These are phyloP conservation scores for Aspergillus egyptiacus DNA, from an alignment of 495 filamentous ascomycete genomes.

Conservation along the genomic window DNA sequence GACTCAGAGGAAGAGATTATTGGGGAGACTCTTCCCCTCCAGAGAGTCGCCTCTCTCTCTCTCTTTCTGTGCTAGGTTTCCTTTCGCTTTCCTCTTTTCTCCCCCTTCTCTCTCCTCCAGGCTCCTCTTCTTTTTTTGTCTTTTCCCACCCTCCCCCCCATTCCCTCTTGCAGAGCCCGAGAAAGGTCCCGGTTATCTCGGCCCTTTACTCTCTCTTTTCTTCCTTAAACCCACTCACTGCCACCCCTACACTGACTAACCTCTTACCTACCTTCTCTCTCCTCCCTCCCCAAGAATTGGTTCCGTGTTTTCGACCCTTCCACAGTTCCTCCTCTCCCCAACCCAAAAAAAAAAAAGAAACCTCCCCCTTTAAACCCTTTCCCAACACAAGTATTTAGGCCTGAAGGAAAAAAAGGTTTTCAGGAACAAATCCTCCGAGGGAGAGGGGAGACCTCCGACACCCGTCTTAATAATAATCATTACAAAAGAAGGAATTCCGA, in stretches of 20 bases:
- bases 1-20: constrained; percentile 14
- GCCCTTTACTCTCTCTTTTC: constrained; percentile 8
- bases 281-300: constrained; percentile 24
- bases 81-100: constrained; percentile 1
- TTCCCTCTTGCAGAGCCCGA: background rate
- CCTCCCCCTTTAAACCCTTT: background rate
- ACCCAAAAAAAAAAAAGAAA: constrained; percentile 16
- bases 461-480: constrained; percentile 12
- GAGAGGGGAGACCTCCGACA: constrained; percentile 13
- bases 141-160: constrained; percentile 1
- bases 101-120: constrained; percentile 5
- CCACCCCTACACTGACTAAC: background rate
- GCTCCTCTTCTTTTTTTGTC: background rate
- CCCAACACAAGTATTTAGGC: constrained; percentile 7
- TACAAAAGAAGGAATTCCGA: constrained; percentile 14
- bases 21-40: no score
- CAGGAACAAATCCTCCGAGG: constrained; percentile 23
- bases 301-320: constrained; percentile 21
- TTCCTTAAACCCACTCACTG: background rate
- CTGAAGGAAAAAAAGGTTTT: constrained; percentile 11
- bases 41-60: background rate
- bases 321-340: constrained; percentile 23
- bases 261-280: constrained; percentile 9
- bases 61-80: background rate
- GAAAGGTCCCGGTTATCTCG: constrained; percentile 12